These are phyloP conservation scores for Trichophaea hybrida DNA, from an alignment of 2,329 filamentous ascomycete species.

Conservation along the genomic window DNA sequence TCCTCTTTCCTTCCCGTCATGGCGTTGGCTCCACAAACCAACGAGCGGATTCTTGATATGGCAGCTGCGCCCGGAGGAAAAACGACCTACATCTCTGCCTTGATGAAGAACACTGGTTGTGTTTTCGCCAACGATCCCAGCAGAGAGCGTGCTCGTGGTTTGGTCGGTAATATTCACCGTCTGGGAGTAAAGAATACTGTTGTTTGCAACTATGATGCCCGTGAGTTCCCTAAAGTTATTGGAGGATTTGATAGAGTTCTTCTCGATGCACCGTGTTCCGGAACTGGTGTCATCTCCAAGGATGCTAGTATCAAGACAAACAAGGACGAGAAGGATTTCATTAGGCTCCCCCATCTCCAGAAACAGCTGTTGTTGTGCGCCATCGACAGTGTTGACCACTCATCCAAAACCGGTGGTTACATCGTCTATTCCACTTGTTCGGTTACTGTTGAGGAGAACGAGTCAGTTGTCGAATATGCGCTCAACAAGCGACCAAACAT, in stretches of 20 bases:
- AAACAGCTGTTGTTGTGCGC: slow-evolving; percentile 86
- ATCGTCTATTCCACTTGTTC: slow-evolving; percentile 95
- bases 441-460: slow-evolving; percentile 87
- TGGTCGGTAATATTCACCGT: slow-evolving; percentile 96
- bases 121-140: slow-evolving; percentile 95
- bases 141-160: slow-evolving; percentile 83
- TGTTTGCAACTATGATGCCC: slow-evolving; percentile 87
- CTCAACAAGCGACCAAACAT: slow-evolving; percentile 86
- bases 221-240: slow-evolving; percentile 86
- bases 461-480: slow-evolving; percentile 85
- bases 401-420: slow-evolving; percentile 83
- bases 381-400: slow-evolving; percentile 87
- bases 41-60: slow-evolving; percentile 87
- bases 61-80: slow-evolving; percentile 91
- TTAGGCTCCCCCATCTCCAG: slow-evolving; percentile 81
- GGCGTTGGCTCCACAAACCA: slow-evolving; percentile 85
- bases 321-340: slow-evolving; percentile 90
- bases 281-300: slow-evolving; percentile 94
- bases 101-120: slow-evolving; percentile 95
- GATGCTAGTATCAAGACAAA: slow-evolving; percentile 96
- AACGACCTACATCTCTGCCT: slow-evolving; percentile 84
- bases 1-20: slow-evolving; percentile 96
- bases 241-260: slow-evolving; percentile 91
- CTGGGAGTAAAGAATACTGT: slow-evolving; percentile 86
- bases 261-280: slow-evolving; percentile 88